Evolutionary conservation across 2,329 filamentous ascomycete genomes (phyloP).

Genomic region (Fusarium sp.): DNA sequence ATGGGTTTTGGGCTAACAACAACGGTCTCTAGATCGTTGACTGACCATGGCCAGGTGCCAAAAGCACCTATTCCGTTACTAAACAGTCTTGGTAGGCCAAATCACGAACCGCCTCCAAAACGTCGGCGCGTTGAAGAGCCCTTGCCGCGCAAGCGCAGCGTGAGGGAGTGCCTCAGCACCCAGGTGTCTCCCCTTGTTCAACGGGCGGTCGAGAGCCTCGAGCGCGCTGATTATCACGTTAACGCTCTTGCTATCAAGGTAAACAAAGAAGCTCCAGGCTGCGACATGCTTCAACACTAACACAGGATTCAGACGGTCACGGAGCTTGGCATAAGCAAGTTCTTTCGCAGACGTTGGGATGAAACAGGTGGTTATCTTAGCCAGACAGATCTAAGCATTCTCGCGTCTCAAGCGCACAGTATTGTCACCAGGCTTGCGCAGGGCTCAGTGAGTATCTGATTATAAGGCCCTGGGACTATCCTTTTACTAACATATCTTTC

Average conservation of each 20-base stretch:
- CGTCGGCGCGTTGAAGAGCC: conserved; percentile 47
- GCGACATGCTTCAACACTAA: conserved; percentile 14
- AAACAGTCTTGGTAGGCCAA: conserved; percentile 13
- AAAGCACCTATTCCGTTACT: conserved; percentile 22
- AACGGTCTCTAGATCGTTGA: conserved; percentile 44
- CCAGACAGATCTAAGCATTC: conserved; percentile 32
- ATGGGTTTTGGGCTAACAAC: conserved; percentile 49
- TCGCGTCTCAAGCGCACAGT: conserved; percentile 31
- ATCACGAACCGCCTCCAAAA: conserved; percentile 50
- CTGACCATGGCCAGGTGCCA: conserved; percentile 47
- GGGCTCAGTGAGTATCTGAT: conserved; percentile 37
- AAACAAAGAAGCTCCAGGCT: conserved; percentile 7
- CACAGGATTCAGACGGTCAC: conserved; percentile 38
- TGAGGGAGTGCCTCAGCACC: conserved; percentile 46
- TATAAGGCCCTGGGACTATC: background rate
- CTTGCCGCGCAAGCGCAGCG: conserved; percentile 24
- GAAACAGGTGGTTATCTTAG: conserved; percentile 37
- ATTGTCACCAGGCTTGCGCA: conserved; percentile 40
- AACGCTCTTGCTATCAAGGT: conserved; percentile 51
- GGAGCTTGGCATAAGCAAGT: conserved; percentile 40
- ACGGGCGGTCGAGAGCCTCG: conserved; percentile 43
- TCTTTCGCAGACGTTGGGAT: conserved; percentile 44
- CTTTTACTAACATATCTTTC: conserved; percentile 10
- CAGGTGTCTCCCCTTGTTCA: conserved; percentile 53
- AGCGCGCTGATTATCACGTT: conserved; percentile 39